Conservation (phyloP, 345 rosid species). For the Odontarrhena argentea region DNA sequence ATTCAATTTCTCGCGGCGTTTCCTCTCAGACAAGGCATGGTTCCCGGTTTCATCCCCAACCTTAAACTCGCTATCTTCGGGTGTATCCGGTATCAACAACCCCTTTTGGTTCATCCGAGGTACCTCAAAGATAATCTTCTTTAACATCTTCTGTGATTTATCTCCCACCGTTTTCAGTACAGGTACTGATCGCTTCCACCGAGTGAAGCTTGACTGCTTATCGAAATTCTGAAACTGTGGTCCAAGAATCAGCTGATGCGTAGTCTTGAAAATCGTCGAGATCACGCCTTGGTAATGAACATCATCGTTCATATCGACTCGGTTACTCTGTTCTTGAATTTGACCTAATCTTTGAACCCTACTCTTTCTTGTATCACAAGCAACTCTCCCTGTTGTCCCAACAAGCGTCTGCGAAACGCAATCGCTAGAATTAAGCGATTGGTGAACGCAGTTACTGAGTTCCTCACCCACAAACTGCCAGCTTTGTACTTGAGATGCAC, state of each 20-base stretch:
- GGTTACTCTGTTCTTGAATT: constrained; percentile 47
- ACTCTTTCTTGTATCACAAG: constrained; percentile 42
- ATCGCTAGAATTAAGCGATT: constrained; percentile 73
- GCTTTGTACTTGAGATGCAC: constrained; percentile 70
- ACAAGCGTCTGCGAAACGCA: constrained; percentile 66
- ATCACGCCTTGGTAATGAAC: constrained; percentile 67
- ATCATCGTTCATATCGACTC: constrained; percentile 47
- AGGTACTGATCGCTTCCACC: constrained; percentile 56
- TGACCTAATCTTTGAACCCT: constrained; percentile 41
- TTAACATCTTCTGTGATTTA: constrained; percentile 58
- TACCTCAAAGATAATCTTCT: constrained; percentile 74
- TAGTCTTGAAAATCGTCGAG: constrained; percentile 62
- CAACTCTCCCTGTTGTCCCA: constrained; percentile 47
- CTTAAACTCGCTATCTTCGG: constrained; percentile 43
- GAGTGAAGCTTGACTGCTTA: constrained; percentile 58
- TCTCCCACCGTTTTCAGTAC: constrained; percentile 31
- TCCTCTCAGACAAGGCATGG: constrained; percentile 53
- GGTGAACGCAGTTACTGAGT: constrained; percentile 58
- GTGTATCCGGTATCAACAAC: constrained; percentile 41
- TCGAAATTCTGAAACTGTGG: constrained; percentile 49
- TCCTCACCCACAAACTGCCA: constrained; percentile 74
- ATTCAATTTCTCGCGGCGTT: constrained; percentile 53
- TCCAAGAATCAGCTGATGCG: constrained; percentile 60
- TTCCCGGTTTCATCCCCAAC: constrained; percentile 50
- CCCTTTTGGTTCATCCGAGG: constrained; percentile 57